These are phyloP conservation scores for Coprinopsis strossmayeri DNA, from an alignment of 768 basidiomycete genomes.

Conservation along the genomic window DNA sequence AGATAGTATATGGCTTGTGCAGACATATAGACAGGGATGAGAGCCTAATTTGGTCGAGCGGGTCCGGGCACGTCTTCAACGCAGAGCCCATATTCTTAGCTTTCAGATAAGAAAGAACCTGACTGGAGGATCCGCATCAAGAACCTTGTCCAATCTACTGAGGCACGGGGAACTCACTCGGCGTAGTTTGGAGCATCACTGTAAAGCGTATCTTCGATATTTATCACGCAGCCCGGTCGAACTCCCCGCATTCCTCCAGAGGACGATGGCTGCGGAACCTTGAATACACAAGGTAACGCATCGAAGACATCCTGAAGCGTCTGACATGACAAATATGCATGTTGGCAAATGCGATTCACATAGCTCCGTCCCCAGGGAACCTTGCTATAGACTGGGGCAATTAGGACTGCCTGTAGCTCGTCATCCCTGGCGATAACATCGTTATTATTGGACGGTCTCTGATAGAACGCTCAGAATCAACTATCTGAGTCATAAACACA, in stretches of 20 bases:
- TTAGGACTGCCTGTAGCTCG: constrained; percentile 42
- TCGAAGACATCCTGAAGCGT: constrained; percentile 58
- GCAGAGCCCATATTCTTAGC: constrained; percentile 23
- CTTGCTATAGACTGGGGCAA: constrained; percentile 53
- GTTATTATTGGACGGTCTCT: neutral
- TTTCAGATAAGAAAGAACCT: constrained; percentile 35
- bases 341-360: constrained; percentile 59
- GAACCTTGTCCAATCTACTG: too few relatives aligned
- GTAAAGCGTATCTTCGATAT: constrained; percentile 55
- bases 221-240: constrained; percentile 40
- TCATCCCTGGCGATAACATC: constrained; percentile 18
- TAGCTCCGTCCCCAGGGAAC: constrained; percentile 56
- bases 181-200: constrained; percentile 58
- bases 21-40: constrained; percentile 52
- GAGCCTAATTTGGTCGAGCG: constrained; percentile 44
- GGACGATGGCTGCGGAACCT: constrained; percentile 29
- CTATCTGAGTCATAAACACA: neutral
- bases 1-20: constrained; percentile 75
- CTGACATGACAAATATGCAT: constrained; percentile 64
- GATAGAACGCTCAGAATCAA: neutral
- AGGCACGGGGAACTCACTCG: constrained; percentile 25
- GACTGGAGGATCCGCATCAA: constrained; percentile 34
- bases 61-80: constrained; percentile 33
- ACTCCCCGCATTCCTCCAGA: constrained; percentile 8
- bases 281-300: constrained; percentile 56